phyloP scores from a whole-genome alignment of 73 alveolate genomes.

The Paramecium biaurelia region DNA sequence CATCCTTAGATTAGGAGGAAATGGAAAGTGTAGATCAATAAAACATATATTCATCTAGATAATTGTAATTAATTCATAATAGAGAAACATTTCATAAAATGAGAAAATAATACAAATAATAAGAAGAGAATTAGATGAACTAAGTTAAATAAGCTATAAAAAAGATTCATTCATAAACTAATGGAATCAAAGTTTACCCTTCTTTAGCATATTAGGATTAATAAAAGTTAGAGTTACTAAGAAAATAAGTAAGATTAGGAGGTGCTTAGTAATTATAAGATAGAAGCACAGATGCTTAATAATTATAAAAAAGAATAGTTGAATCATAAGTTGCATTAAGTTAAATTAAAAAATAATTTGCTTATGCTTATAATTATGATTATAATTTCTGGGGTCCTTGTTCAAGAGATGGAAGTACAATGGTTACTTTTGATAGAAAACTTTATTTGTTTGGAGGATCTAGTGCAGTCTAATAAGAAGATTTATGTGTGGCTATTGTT shows the following conservation, averaged over 20 bases:
- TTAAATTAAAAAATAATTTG: not conserved
- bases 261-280: not conserved
- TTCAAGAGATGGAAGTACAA: not conserved
- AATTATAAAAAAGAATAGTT: not conserved
- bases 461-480: not conserved
- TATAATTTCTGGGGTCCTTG: conserved; percentile 36
- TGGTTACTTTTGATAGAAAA: conserved; percentile 21
- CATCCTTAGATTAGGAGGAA: not conserved
- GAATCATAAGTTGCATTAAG: not conserved
- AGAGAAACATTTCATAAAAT: not conserved
- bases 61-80: conserved; percentile 6
- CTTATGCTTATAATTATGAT: conserved; percentile 9
- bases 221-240: not conserved
- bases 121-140: not conserved
- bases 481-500: not conserved
- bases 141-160: not conserved
- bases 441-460: conserved; percentile 38
- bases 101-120: not conserved
- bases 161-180: not conserved
- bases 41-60: not conserved
- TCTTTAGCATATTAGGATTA: conserved; percentile 30
- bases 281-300: not conserved
- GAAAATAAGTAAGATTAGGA: not conserved
- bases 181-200: conserved; percentile 3
- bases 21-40: not conserved